These are phyloP conservation scores for Tetrapisispora taiwanensis DNA, from an alignment of 805 yeast species.

Conservation along the genomic window DNA sequence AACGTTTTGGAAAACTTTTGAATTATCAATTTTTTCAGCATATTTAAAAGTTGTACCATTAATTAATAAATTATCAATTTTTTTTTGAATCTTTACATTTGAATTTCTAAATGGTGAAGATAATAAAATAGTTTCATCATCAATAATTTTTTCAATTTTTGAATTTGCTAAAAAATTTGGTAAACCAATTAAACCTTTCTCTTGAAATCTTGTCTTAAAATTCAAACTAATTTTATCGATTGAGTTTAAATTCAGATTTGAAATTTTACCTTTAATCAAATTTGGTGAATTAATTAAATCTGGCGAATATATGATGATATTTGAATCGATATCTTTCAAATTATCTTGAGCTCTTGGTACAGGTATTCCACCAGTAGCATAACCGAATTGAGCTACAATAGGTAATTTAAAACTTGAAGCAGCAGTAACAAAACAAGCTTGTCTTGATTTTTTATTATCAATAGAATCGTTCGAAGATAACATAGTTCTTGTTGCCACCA, in stretches of 20 bases:
- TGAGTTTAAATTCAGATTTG: neutral
- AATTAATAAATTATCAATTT: slow-evolving; percentile 35
- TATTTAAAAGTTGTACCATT: slow-evolving; percentile 58
- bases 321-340: slow-evolving; percentile 41
- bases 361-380: slow-evolving; percentile 70
- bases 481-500: slow-evolving; percentile 54
- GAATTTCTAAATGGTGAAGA: slow-evolving; percentile 57
- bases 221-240: slow-evolving; percentile 8
- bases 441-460: slow-evolving; percentile 37
- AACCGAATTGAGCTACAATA: slow-evolving; percentile 67
- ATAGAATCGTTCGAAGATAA: neutral
- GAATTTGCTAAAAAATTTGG: slow-evolving; percentile 72
- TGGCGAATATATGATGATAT: slow-evolving; percentile 46
- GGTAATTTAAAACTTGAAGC: slow-evolving; percentile 54
- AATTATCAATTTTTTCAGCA: slow-evolving; percentile 78
- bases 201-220: slow-evolving; percentile 52
- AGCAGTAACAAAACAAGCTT: slow-evolving; percentile 74
- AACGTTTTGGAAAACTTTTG: slow-evolving; percentile 69
- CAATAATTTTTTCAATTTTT: slow-evolving; percentile 53
- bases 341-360: slow-evolving; percentile 88
- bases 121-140: slow-evolving; percentile 52
- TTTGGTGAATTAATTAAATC: slow-evolving; percentile 38
- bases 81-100: slow-evolving; percentile 33
- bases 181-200: slow-evolving; percentile 59
- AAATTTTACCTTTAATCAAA: slow-evolving; percentile 28